Conservation (phyloP, 345 rosid species). For the Sonneratia alba region DNA sequence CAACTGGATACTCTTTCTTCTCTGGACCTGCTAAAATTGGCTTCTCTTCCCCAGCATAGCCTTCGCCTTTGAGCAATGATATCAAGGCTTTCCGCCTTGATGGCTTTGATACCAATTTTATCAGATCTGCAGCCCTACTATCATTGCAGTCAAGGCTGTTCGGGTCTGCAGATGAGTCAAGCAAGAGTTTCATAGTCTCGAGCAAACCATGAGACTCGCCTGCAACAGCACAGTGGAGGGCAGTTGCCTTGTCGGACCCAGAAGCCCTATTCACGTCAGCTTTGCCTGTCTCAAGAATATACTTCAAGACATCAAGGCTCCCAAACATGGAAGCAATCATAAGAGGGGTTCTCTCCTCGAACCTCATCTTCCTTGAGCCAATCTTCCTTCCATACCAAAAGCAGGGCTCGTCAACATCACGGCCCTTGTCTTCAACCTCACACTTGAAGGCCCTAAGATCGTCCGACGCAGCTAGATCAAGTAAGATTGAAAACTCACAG, state of each 20-base stretch:
- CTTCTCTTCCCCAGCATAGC: slow-evolving; percentile 37
- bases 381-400: slow-evolving; percentile 66
- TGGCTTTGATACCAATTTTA: slow-evolving; percentile 26
- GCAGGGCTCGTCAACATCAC: slow-evolving; percentile 45
- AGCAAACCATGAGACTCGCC: slow-evolving; percentile 47
- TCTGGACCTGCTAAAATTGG: slow-evolving; percentile 21
- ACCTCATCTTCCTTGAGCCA: slow-evolving; percentile 77
- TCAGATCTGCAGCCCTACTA: slow-evolving; percentile 52
- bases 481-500: slow-evolving; percentile 40
- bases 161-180: slow-evolving; percentile 54
- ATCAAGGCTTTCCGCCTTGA: slow-evolving; percentile 44
- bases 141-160: slow-evolving; percentile 45
- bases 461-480: slow-evolving; percentile 65
- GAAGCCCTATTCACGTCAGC: slow-evolving; percentile 57
- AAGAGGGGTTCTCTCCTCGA: slow-evolving; percentile 66
- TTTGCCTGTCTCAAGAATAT: slow-evolving; percentile 39
- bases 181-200: slow-evolving; percentile 54
- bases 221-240: slow-evolving; percentile 82
- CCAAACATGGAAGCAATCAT: slow-evolving; percentile 85
- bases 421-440: slow-evolving; percentile 45
- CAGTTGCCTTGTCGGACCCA: slow-evolving; percentile 62
- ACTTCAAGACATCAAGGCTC: slow-evolving; percentile 47
- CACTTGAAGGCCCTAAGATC: slow-evolving; percentile 44
- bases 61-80: slow-evolving; percentile 42
- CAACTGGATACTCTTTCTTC: slow-evolving; percentile 78